phyloP scores from a whole-genome alignment of 2,329 filamentous ascomycete species.

The Scorias spongiosa region DNA sequence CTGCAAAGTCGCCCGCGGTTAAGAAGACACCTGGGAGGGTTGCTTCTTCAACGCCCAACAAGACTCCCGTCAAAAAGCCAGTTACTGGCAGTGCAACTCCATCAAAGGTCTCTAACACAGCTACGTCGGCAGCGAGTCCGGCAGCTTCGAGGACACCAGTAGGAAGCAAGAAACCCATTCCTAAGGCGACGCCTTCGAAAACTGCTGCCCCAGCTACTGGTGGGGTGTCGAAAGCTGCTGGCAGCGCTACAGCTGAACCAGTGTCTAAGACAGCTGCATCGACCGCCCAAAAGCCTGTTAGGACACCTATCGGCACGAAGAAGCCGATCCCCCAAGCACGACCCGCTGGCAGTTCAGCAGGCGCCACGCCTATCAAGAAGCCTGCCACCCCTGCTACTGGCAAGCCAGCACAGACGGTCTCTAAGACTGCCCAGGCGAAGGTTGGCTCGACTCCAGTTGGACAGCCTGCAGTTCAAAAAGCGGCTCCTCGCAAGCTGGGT shows the following conservation, averaged over 20 bases:
- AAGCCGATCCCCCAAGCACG: constrained; percentile 7
- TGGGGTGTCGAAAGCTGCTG: constrained; percentile 11
- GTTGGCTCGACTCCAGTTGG: not conserved
- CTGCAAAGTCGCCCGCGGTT: constrained; percentile 6
- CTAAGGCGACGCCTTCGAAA: constrained; percentile 8
- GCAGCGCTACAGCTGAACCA: constrained; percentile 2
- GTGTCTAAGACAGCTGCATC: constrained; percentile 1
- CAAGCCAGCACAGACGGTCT: constrained; percentile 6
- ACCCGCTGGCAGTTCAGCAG: not conserved
- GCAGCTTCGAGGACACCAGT: constrained; percentile 11
- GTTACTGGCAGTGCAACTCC: constrained; percentile 5
- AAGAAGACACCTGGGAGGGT: constrained; percentile 3
- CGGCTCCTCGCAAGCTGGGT: not conserved
- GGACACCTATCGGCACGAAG: constrained; percentile 7
- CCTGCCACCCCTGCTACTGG: constrained; percentile 5
- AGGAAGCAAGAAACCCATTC: constrained; percentile 9
- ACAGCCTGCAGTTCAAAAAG: not conserved
- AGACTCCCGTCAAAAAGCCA: constrained; percentile 10
- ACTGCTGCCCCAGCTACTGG: constrained; percentile 7
- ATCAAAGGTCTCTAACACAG: constrained; percentile 11
- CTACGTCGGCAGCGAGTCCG: constrained; percentile 9
- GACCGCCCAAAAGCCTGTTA: constrained; percentile 1
- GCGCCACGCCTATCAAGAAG: constrained; percentile 2
- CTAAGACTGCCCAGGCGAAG: constrained; percentile 1
- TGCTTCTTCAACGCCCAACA: constrained; percentile 3